These are phyloP conservation scores for Antarctomyces pellizariae DNA, from an alignment of 495 filamentous ascomycete genomes.

Conservation along the genomic window DNA sequence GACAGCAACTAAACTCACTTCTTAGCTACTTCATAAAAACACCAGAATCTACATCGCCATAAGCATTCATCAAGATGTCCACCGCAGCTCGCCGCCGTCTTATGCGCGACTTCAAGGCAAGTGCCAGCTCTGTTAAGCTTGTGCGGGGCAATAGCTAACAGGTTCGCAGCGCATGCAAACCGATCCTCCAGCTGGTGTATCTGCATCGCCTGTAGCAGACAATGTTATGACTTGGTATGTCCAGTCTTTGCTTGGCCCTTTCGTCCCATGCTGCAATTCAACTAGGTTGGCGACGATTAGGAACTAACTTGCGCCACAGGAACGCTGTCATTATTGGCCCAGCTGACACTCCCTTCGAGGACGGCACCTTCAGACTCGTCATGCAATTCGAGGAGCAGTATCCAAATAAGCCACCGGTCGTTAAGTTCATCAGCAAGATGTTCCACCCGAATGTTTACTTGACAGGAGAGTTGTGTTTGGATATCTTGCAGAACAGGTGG, in stretches of 20 bases:
- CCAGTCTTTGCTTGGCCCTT: no score
- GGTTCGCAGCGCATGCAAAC: slow-evolving; percentile 82
- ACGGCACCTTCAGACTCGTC: slow-evolving; percentile 89
- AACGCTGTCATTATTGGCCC: slow-evolving; percentile 98
- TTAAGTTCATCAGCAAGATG: slow-evolving; percentile 98
- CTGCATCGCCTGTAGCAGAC: slow-evolving; percentile 86
- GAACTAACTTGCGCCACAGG: slow-evolving; percentile 26
- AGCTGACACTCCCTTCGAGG: slow-evolving; percentile 93
- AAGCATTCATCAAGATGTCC: slow-evolving; percentile 37
- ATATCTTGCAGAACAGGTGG: slow-evolving; percentile 96
- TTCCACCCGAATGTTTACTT: slow-evolving; percentile 98
- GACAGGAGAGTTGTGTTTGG: slow-evolving; percentile 86
- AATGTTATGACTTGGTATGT: slow-evolving; percentile 98
- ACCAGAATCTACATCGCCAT: background rate
- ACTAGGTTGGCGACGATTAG: slow-evolving; percentile 3
- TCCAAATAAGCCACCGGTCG: slow-evolving; percentile 89
- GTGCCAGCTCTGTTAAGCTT: slow-evolving; percentile 9
- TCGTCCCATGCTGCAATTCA: no score
- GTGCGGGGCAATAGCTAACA: slow-evolving; percentile 8
- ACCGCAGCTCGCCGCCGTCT: slow-evolving; percentile 82
- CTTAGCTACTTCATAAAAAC: no score
- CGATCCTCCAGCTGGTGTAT: slow-evolving; percentile 90
- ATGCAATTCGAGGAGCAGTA: slow-evolving; percentile 99
- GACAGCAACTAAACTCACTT: no score
- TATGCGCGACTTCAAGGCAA: slow-evolving; percentile 96